Evolutionary conservation across 768 basidiomycete species (phyloP).

Genomic region (Pleurotus tuoliensis): DNA sequence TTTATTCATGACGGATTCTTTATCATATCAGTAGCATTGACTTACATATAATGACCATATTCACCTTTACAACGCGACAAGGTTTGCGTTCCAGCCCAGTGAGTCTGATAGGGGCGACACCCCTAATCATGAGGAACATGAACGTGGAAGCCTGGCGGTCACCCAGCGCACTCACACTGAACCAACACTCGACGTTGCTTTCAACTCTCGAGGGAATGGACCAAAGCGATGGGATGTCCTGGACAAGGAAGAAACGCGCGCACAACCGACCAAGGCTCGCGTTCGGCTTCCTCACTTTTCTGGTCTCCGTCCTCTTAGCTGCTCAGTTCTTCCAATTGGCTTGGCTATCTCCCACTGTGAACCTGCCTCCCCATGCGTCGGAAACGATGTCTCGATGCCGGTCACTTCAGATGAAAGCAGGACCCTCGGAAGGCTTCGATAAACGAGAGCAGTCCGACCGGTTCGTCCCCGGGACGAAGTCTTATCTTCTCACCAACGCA

Average conservation of each 20-base stretch:
- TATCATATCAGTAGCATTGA: no score
- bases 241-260: background rate
- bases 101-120: no score
- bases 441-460: conserved; percentile 57
- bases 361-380: background rate
- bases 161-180: no score
- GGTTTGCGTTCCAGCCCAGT: no score
- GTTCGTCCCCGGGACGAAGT: conserved; percentile 57
- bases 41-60: no score
- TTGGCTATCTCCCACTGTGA: background rate
- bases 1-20: no score
- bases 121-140: no score
- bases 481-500: conserved; percentile 68
- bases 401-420: conserved; percentile 34
- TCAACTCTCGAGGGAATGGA: background rate
- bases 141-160: no score
- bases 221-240: background rate
- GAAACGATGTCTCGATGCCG: conserved; percentile 32
- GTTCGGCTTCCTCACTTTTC: background rate
- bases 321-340: background rate
- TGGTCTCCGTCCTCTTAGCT: background rate
- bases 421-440: conserved; percentile 43
- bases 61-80: no score
- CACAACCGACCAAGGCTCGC: background rate
- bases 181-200: no score